Conservation (phyloP, 2,329 filamentous ascomycete species). For the Talaromyces pinophilus region DNA sequence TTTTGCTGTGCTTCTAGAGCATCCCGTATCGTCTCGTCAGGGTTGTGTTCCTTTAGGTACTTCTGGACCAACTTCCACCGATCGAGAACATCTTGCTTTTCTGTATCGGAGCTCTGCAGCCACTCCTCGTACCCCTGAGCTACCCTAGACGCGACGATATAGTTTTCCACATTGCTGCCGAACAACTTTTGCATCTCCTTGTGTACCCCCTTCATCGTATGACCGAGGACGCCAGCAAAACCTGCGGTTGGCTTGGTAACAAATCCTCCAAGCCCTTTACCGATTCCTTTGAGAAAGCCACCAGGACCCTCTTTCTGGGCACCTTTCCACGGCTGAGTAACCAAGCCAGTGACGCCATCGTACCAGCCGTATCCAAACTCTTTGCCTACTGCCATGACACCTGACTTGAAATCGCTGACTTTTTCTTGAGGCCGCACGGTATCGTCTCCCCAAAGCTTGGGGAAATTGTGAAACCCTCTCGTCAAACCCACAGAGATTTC, state of each 20-base stretch:
- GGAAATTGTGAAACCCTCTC: slow-evolving; percentile 84
- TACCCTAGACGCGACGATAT: slow-evolving; percentile 75
- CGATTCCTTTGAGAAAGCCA: slow-evolving; percentile 76
- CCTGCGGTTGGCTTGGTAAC: slow-evolving; percentile 76
- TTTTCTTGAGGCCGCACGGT: slow-evolving; percentile 58
- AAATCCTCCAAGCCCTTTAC: slow-evolving; percentile 78
- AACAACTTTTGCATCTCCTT: slow-evolving; percentile 72
- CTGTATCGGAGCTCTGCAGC: slow-evolving; percentile 6
- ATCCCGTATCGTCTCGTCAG: background rate
- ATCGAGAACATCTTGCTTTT: slow-evolving; percentile 10
- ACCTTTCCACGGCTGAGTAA: slow-evolving; percentile 73
- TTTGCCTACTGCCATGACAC: slow-evolving; percentile 28
- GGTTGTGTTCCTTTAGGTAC: background rate
- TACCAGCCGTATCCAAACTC: slow-evolving; percentile 76
- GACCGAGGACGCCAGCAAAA: slow-evolving; percentile 62
- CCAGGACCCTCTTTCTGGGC: slow-evolving; percentile 63
- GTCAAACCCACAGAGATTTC: slow-evolving; percentile 63
- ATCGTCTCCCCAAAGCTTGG: slow-evolving; percentile 80
- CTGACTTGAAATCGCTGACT: slow-evolving; percentile 13
- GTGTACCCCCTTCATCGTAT: slow-evolving; percentile 78
- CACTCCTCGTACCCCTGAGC: slow-evolving; percentile 59
- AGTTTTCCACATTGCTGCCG: slow-evolving; percentile 70
- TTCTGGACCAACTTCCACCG: slow-evolving; percentile 7
- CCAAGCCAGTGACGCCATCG: slow-evolving; percentile 76
- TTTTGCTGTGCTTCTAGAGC: background rate